These are phyloP conservation scores for Citrus reticulata DNA, from an alignment of 345 rosid species.

Conservation along the genomic window DNA sequence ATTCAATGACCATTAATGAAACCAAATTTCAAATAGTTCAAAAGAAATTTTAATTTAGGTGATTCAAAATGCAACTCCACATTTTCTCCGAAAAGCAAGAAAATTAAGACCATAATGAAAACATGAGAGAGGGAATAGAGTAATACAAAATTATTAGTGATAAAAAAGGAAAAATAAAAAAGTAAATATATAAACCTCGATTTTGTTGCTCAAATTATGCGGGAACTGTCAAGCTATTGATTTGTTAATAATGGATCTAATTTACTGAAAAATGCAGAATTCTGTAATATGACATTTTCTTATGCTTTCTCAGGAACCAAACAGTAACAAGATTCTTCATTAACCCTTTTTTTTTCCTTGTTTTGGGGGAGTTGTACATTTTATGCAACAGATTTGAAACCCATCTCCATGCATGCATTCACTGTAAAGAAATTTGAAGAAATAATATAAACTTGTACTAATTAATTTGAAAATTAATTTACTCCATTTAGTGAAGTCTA, in stretches of 20 bases:
- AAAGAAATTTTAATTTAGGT: background rate
- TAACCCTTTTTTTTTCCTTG: too few species aligned
- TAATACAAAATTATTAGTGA: background rate
- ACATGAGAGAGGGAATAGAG: background rate
- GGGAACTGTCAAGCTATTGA: background rate
- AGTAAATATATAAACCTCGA: background rate
- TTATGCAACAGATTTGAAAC: background rate
- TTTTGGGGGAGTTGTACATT: background rate
- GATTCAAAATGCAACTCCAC: background rate
- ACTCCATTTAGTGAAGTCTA: background rate
- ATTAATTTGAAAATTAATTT: background rate
- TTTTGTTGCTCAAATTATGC: background rate
- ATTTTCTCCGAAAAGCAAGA: background rate
- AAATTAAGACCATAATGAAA: background rate
- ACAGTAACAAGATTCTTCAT: background rate
- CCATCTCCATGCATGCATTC: background rate
- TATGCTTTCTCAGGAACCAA: slow-evolving; percentile 15
- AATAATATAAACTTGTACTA: background rate
- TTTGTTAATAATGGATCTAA: background rate
- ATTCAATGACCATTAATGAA: background rate
- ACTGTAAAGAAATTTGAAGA: background rate
- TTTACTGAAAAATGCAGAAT: background rate
- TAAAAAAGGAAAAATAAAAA: background rate
- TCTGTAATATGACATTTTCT: background rate
- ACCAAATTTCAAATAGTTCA: background rate